Conservation (phyloP, 345 rosid genomes). For the Conringia planisiliqua region DNA sequence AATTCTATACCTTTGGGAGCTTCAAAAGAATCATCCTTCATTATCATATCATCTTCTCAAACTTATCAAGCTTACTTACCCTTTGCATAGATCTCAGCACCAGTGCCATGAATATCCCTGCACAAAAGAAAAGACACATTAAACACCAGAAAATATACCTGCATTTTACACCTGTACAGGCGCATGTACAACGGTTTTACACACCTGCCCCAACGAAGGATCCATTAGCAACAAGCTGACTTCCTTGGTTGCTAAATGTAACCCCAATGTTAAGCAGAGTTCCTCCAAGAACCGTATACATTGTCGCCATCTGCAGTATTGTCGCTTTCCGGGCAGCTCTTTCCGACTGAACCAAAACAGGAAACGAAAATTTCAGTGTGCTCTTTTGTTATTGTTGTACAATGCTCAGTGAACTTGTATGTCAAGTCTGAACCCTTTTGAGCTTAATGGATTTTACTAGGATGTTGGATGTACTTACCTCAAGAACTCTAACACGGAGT, state of each 20-base stretch:
- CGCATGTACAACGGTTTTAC: background rate
- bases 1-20: slow-evolving; percentile 1
- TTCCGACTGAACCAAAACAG: slow-evolving; percentile 52
- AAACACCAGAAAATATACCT: background rate
- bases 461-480: slow-evolving; percentile 44
- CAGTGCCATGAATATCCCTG: slow-evolving; percentile 68
- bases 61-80: slow-evolving; percentile 75
- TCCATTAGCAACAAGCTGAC: slow-evolving; percentile 62
- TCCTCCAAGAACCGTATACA: slow-evolving; percentile 81
- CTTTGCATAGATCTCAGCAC: slow-evolving; percentile 70
- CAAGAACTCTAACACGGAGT: slow-evolving; percentile 90
- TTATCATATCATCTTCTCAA: slow-evolving; percentile 87
- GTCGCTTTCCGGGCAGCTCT: slow-evolving; percentile 88
- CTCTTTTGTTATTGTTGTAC: background rate
- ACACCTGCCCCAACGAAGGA: slow-evolving; percentile 85
- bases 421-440: background rate
- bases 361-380: background rate
- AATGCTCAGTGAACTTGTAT: background rate
- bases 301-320: slow-evolving; percentile 88
- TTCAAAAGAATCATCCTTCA: slow-evolving; percentile 20
- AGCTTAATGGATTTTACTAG: background rate
- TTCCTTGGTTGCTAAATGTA: slow-evolving; percentile 64
- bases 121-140: slow-evolving; percentile 13
- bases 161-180: background rate
- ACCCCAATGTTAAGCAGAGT: slow-evolving; percentile 79